Evolutionary conservation across 2,329 filamentous ascomycete species (phyloP), one percentile per base, ranked within the genome.

Genomic region (Penicillium paneum): DNA sequence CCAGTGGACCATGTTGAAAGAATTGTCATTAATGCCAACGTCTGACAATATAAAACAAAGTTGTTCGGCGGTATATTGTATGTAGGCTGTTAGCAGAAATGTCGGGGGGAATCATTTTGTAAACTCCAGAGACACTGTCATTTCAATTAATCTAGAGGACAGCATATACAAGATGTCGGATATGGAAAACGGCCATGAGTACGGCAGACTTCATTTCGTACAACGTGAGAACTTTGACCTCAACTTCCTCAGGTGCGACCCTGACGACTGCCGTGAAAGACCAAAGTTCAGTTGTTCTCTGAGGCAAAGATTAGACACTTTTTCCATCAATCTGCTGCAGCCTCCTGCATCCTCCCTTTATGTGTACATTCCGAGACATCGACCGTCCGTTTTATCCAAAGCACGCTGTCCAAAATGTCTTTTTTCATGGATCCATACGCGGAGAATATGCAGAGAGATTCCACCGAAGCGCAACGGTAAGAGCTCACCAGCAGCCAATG

Each of bases 391-490:
- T 34, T n/a, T 8, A 45, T 13, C 2, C 5, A 8, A 26, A 26
- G 19, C 15, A 7, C 10, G 5, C 13, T 8, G 1, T 26, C 4
- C 12, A 44, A 44, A 28, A 51, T 51, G 49, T 6, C 49, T n/a
- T 6, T 21, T 5, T n/a, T 36, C 8, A 8, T 15, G 15, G 50
- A 52, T 52, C 28, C 50, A 34, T 52, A 52, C 43, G 28, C 50
- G 42, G 50, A 52, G 43, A 52, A 52, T 52, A 52, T 52, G 43
- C 42, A 36, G 17, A 43, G 50, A 17, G 43, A 48, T 52, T 41
- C 50, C 50, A 34, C 42, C 50, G 50, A 52, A 39, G 50, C 43
- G 6, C 50, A 48, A 21, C 48, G 50, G 50, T 35, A 41, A 41
- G 39, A 35, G n/a, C 19, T 17, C 19, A 17, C 11, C 11, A 38